Conservation (phyloP, 1,139 yeast genomes). For the Saccharomycopsis crataegensis region DNA sequence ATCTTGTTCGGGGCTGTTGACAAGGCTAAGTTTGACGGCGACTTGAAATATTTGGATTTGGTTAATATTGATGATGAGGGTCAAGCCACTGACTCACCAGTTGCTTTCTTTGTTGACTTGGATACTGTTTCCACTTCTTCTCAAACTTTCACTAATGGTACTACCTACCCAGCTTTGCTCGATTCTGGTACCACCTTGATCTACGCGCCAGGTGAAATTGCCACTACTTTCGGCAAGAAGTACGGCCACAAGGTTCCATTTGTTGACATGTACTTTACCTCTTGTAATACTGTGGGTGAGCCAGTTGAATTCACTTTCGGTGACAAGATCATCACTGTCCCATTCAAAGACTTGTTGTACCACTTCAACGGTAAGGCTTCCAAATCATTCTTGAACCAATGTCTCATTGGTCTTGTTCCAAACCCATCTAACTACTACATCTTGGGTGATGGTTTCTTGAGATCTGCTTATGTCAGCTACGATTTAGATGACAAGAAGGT, state of each 20-base stretch:
- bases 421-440: conserved; percentile 30
- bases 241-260: conserved; percentile 19
- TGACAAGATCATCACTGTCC: conserved; percentile 34
- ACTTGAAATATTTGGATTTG: conserved; percentile 28
- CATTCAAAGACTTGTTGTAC: conserved; percentile 22
- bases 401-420: conserved; percentile 31
- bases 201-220: conserved; percentile 4
- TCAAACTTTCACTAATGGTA: conserved; percentile 18
- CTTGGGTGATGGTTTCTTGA: conserved; percentile 69
- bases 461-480: conserved; percentile 69
- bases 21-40: conserved; percentile 41
- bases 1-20: conserved; percentile 54
- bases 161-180: conserved; percentile 30
- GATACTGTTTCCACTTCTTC: conserved; percentile 14
- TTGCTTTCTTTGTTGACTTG: conserved; percentile 13
- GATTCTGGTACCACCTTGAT: conserved; percentile 32
- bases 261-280: conserved; percentile 23
- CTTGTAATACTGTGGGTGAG: conserved; percentile 16
- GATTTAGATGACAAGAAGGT: conserved; percentile 61
- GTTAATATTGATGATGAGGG: conserved; percentile 24
- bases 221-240: conserved; percentile 1
- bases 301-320: conserved; percentile 6
- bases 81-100: not conserved
- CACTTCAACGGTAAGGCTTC: conserved; percentile 1
- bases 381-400: conserved; percentile 20